A percentile compares a stretch with the other conserved stretches of the same genome.
Evolutionary conservation across 1,284 basidiomycete genomes (phyloP).

Genomic region (Cutaneotrichosporon mucoides): DNA sequence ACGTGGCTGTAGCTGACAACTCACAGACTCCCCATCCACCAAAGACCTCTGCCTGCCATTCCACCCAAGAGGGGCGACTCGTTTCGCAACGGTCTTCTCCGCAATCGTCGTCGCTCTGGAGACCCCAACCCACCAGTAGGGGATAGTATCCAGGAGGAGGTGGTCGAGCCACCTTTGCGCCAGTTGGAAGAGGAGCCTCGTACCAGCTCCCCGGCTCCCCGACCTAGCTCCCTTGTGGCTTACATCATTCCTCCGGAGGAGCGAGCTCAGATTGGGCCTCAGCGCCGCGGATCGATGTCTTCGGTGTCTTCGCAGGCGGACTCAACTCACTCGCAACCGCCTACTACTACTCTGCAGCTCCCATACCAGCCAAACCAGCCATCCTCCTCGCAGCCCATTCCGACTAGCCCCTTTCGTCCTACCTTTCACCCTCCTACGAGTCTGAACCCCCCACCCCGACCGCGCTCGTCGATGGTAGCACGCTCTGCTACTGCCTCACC

Average conservation of each 20-base stretch:
- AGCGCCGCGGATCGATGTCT: background rate
- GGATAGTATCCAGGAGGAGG: conserved; percentile 1
- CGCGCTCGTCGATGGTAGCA: background rate
- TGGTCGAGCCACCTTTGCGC: background rate
- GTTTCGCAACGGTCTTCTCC: conserved; percentile 1
- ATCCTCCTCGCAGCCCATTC: background rate
- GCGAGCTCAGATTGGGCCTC: conserved; percentile 8
- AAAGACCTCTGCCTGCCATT: conserved; percentile 12
- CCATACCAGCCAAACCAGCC: background rate
- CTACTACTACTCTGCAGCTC: background rate
- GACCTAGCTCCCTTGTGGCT: conserved; percentile 1
- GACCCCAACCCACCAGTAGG: background rate
- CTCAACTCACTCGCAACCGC: background rate
- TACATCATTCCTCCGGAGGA: conserved; percentile 20
- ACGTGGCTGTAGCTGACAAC: background rate
- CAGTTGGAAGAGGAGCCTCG: background rate
- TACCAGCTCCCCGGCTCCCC: background rate
- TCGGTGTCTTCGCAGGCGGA: background rate
- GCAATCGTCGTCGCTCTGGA: background rate
- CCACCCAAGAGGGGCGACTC: background rate
- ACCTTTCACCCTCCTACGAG: background rate
- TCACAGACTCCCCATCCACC: conserved; percentile 10
- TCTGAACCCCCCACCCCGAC: background rate
- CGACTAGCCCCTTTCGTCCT: background rate
- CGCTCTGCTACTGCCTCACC: background rate